These are phyloP conservation scores for Gigaspora rosea DNA, from an alignment of 192 early-diverging fungal species.

Conservation along the genomic window DNA sequence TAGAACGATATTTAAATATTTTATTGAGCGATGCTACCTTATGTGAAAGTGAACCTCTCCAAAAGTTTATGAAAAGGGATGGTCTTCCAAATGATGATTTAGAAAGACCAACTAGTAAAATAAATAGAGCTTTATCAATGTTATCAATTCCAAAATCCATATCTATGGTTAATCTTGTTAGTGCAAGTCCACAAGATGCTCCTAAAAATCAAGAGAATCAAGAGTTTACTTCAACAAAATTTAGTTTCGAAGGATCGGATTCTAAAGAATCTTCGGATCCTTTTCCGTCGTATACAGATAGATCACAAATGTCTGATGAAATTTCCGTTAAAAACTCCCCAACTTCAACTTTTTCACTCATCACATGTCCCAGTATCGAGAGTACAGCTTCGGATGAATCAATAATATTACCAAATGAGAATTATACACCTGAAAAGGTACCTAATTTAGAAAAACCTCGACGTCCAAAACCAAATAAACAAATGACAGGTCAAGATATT, in stretches of 20 bases:
- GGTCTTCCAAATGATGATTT: background rate
- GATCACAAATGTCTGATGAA: background rate
- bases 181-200: background rate
- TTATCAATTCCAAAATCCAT: conserved; percentile 24
- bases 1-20: conserved; percentile 27
- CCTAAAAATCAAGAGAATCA: background rate
- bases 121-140: conserved; percentile 3
- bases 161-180: conserved; percentile 21
- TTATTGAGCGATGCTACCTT: conserved; percentile 16
- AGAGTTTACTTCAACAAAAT: background rate
- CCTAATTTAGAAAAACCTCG: background rate
- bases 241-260: background rate
- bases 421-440: background rate
- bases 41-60: conserved; percentile 13
- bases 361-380: background rate
- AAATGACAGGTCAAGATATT: conserved; percentile 24
- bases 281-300: background rate
- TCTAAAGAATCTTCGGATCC: background rate
- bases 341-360: background rate
- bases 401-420: background rate
- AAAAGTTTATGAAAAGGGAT: conserved; percentile 30
- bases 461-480: conserved; percentile 16
- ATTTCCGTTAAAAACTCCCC: background rate
- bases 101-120: background rate
- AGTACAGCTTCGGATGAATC: background rate